Percentiles rank a stretch among this genome's conserved stretches.
These are phyloP conservation scores for Coniferiporia sulphurascens DNA, from an alignment of 1,284 basidiomycete genomes.

Conservation along the genomic window DNA sequence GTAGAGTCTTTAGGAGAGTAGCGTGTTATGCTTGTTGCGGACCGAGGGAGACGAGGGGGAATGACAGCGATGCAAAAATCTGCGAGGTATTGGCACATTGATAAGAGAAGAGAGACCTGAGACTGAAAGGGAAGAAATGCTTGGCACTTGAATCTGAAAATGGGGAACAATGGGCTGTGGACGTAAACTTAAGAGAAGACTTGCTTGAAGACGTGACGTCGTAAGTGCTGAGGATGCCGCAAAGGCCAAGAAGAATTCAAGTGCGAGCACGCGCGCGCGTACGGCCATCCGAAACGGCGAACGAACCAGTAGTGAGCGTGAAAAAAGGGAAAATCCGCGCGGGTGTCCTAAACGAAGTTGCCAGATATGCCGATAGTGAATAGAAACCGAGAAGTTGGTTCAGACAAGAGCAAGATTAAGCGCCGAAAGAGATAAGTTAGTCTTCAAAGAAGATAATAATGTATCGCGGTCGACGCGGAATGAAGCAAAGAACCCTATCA, in stretches of 20 bases:
- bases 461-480: slow-evolving; percentile 21
- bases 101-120: slow-evolving; percentile 3
- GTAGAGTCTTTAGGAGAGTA: not conserved
- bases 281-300: not conserved
- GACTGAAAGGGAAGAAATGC: not conserved
- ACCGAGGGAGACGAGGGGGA: slow-evolving; percentile 1
- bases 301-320: not conserved
- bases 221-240: slow-evolving; percentile 8
- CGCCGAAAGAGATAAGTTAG: slow-evolving; percentile 20
- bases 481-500: slow-evolving; percentile 5
- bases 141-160: slow-evolving; percentile 13
- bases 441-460: slow-evolving; percentile 17
- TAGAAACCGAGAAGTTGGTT: not conserved
- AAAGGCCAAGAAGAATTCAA: slow-evolving; percentile 17
- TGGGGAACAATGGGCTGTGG: not conserved
- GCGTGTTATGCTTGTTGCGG: slow-evolving; percentile 1
- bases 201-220: slow-evolving; percentile 5
- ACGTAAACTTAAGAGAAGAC: not conserved
- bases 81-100: slow-evolving; percentile 13
- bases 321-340: slow-evolving; percentile 1
- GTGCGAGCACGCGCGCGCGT: not conserved
- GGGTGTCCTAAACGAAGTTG: slow-evolving; percentile 18
- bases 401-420: slow-evolving; percentile 12
- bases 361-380: slow-evolving; percentile 9
- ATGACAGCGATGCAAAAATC: slow-evolving; percentile 16